These are phyloP conservation scores for Melampsora americana DNA, from an alignment of 1,284 basidiomycete species.

Conservation along the genomic window DNA sequence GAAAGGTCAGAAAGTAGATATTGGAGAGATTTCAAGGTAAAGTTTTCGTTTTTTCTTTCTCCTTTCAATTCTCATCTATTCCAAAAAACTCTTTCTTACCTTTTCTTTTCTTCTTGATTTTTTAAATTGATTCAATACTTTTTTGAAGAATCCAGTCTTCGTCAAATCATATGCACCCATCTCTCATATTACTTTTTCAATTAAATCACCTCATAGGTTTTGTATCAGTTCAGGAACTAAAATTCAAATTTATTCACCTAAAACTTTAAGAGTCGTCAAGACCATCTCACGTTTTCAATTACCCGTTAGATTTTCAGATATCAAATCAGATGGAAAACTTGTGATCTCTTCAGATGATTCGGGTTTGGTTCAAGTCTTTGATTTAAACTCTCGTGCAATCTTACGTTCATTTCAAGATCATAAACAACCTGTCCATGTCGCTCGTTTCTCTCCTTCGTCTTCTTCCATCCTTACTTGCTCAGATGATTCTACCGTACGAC, in stretches of 20 bases:
- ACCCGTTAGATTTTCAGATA: slow-evolving; percentile 79
- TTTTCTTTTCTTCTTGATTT: too few species aligned
- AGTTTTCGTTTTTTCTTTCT: neutral
- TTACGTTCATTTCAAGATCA: slow-evolving; percentile 86
- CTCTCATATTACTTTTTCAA: slow-evolving; percentile 84
- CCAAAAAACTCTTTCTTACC: neutral
- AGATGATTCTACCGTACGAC: slow-evolving; percentile 86
- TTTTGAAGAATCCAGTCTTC: slow-evolving; percentile 79
- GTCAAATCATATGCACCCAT: slow-evolving; percentile 92
- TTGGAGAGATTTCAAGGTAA: slow-evolving; percentile 40
- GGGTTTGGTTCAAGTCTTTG: slow-evolving; percentile 91
- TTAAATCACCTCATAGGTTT: slow-evolving; percentile 80
- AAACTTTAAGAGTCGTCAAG: slow-evolving; percentile 91
- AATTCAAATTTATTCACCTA: slow-evolving; percentile 91
- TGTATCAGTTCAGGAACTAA: slow-evolving; percentile 91
- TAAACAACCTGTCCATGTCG: slow-evolving; percentile 90
- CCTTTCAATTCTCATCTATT: neutral
- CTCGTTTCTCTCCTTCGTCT: slow-evolving; percentile 76
- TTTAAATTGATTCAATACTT: slow-evolving; percentile 74
- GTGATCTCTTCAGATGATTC: slow-evolving; percentile 92
- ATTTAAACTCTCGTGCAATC: slow-evolving; percentile 89
- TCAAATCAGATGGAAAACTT: slow-evolving; percentile 87
- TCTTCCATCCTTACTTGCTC: slow-evolving; percentile 90
- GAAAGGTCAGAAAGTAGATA: slow-evolving; percentile 26
- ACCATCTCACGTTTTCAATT: slow-evolving; percentile 96